Evolutionary conservation across 371 early-diverging fungal species (phyloP).

Genomic region (Nematocida ausubeli): DNA sequence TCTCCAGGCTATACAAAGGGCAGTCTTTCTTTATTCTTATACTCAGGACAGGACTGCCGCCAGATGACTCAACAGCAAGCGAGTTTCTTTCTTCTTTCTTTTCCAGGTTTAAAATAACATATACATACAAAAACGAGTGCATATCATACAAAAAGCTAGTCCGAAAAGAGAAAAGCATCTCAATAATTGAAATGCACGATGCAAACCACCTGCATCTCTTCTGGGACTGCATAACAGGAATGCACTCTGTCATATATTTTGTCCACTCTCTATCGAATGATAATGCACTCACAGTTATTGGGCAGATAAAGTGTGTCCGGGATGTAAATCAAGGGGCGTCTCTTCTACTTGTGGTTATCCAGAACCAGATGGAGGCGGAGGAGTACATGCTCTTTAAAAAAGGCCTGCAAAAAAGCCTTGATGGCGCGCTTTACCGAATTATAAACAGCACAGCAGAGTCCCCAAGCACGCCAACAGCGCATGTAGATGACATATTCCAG

Average conservation of each 20-base stretch:
- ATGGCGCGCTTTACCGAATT: conserved; percentile 1
- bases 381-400: conserved; percentile 25
- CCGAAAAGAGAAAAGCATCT: background rate
- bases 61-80: background rate
- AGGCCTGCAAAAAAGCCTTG: conserved; percentile 20
- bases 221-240: conserved; percentile 52
- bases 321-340: conserved; percentile 22
- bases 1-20: conserved; percentile 45
- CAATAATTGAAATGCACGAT: conserved; percentile 50
- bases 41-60: conserved; percentile 24
- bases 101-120: background rate
- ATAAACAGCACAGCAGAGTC: background rate
- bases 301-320: conserved; percentile 12
- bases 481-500: conserved; percentile 23
- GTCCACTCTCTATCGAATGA: background rate
- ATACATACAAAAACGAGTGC: conserved; percentile 20
- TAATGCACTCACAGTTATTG: background rate
- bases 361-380: background rate
- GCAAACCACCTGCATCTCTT: conserved; percentile 1
- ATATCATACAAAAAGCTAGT: conserved; percentile 25
- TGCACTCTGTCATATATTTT: conserved; percentile 38
- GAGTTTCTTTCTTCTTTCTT: conserved; percentile 27
- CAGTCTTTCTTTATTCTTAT: conserved; percentile 16
- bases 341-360: conserved; percentile 33
- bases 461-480: background rate